These are phyloP conservation scores for Dioscorea zingiberensis DNA, from an alignment of 106 monocot species.

Conservation along the genomic window DNA sequence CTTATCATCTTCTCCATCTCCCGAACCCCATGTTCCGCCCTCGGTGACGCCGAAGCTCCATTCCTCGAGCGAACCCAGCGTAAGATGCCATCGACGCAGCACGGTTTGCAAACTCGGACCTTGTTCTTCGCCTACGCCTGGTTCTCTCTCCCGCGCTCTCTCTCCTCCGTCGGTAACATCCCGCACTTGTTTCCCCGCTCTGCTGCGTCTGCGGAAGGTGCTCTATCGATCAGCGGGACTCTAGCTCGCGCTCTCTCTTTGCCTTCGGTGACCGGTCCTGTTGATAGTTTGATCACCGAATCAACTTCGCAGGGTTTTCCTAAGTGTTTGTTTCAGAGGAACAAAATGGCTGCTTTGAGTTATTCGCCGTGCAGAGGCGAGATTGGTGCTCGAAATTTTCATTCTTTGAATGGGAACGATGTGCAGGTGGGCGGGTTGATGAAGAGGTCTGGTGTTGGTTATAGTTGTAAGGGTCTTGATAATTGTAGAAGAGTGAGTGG, in stretches of 20 bases:
- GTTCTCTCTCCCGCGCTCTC: constrained; percentile 9
- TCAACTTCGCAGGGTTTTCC: not conserved
- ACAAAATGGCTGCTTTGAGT: constrained; percentile 39
- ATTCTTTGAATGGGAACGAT: constrained; percentile 9
- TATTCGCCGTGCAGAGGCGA: constrained; percentile 29
- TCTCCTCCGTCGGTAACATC: constrained; percentile 1
- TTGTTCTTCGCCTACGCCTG: constrained; percentile 17
- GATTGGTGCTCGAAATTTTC: constrained; percentile 12
- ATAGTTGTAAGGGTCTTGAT: constrained; percentile 20
- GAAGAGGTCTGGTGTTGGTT: constrained; percentile 10
- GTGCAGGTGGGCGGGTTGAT: not conserved
- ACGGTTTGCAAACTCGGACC: constrained; percentile 17
- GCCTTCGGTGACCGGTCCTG: constrained; percentile 2
- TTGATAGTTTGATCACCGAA: not conserved
- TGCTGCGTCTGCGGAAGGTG: not conserved
- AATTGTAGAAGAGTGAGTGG: constrained; percentile 28
- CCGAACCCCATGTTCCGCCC: no score
- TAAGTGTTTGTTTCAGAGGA: constrained; percentile 13
- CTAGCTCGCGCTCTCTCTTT: constrained; percentile 1
- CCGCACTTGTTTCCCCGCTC: not conserved
- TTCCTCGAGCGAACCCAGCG: not conserved
- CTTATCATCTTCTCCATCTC: no score
- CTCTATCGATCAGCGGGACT: not conserved
- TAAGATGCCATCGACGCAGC: constrained; percentile 26
- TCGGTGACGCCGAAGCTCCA: no score